A percentile compares a stretch with the other conserved stretches of the same genome.
phyloP scores from a whole-genome alignment of 2,329 filamentous ascomycete species.

The Mycocentrospora acerina region DNA sequence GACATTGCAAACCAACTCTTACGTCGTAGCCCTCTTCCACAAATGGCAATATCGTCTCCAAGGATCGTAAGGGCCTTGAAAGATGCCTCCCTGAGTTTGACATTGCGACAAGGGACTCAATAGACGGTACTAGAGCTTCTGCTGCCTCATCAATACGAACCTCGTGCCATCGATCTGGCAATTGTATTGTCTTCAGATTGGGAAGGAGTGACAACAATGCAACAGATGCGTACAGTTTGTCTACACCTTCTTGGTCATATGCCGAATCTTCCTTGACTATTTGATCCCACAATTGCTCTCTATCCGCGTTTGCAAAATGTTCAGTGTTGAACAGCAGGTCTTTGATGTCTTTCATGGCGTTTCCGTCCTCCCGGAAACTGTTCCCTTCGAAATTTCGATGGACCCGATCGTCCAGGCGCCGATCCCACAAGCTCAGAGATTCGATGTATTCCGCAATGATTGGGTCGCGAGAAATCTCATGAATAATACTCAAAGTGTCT shows the following conservation, averaged over 20 bases:
- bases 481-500: conserved; percentile 26
- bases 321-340: conserved; percentile 16
- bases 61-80: conserved; percentile 18
- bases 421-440: conserved; percentile 28
- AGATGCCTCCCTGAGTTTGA: conserved; percentile 14
- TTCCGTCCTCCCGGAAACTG: conserved; percentile 22
- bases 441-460: conserved; percentile 35
- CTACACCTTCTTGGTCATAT: conserved; percentile 9
- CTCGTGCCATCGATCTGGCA: conserved; percentile 32
- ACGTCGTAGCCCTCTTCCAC: conserved; percentile 32
- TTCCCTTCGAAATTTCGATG: not conserved
- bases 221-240: conserved; percentile 25
- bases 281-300: conserved; percentile 29
- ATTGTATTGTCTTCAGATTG: conserved; percentile 30
- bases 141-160: conserved; percentile 18
- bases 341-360: conserved; percentile 23
- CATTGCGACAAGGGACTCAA: conserved; percentile 17
- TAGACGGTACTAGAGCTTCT: conserved; percentile 17
- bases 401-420: conserved; percentile 9
- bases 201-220: conserved; percentile 30
- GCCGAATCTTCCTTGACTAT: conserved; percentile 25
- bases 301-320: conserved; percentile 16
- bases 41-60: conserved; percentile 35
- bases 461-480: conserved; percentile 29
- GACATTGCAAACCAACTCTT: conserved; percentile 27